These are phyloP conservation scores for Solanum pennellii DNA, from an alignment of 257 asterid species.

Conservation along the genomic window DNA sequence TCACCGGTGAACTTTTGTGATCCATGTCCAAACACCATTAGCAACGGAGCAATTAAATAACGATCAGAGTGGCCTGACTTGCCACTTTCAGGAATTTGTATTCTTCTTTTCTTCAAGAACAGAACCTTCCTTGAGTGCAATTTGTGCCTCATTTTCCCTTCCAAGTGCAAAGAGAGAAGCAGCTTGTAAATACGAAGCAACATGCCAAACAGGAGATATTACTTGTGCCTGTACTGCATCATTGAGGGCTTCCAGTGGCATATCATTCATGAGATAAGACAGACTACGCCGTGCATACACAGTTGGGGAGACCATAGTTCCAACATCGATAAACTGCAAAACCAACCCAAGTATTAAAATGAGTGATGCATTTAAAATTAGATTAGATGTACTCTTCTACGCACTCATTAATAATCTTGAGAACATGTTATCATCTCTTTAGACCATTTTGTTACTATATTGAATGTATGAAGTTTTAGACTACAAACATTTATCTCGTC, in stretches of 20 bases:
- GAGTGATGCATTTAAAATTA: neutral
- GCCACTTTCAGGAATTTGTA: conserved; percentile 14
- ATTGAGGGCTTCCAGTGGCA: conserved; percentile 67
- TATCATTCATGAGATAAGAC: conserved; percentile 62
- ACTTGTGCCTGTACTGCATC: conserved; percentile 87
- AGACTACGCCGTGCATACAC: conserved; percentile 42
- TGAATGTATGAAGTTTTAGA: neutral
- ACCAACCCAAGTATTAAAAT: neutral
- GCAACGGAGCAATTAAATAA: neutral
- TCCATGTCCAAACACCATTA: neutral
- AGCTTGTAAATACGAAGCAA: conserved; percentile 75
- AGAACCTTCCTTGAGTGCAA: conserved; percentile 74
- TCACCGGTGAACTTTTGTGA: neutral
- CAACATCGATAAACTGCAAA: conserved; percentile 30
- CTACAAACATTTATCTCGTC: neutral
- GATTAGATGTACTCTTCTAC: neutral
- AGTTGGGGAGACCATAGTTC: conserved; percentile 37
- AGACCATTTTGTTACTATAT: neutral
- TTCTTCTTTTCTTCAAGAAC: conserved; percentile 57
- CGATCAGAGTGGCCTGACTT: neutral
- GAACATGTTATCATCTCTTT: neutral
- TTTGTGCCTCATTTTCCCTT: conserved; percentile 81
- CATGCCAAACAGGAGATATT: conserved; percentile 77
- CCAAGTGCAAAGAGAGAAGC: conserved; percentile 65
- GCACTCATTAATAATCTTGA: neutral